Base-by-base conservation (phyloP, 2,329 filamentous ascomycete genomes). In the Hypoxylon sp. region DNA sequence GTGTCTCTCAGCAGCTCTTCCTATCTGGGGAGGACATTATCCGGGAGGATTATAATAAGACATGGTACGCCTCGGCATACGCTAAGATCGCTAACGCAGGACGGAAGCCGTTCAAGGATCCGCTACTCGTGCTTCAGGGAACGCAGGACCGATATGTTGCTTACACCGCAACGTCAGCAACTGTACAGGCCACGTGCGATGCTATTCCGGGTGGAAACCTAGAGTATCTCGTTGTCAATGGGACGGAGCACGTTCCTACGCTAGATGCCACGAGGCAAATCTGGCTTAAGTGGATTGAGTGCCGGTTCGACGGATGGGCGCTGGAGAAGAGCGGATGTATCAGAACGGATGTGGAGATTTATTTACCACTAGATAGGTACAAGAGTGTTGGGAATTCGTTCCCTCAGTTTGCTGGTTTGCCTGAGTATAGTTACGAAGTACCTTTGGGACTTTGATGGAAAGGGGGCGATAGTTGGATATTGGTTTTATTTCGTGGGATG, bases 61-160 rank as follows among this genome's bases (percentile, higher is more conserved):
- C 69, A 2, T 70, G 54, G 37, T 69, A 71, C 29, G 65, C 64
- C 0, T 30, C 63, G 2, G 64, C 66, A 2, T 79, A 74, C 54
- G 64, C 67, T 1, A 65, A 73, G 16, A 47, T 77, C 0, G 69
- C 69, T 16, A 67, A 70, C 25, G 75, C 71, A 11, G 79, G 78
- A 1, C 71, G 75, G 1, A 75, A 72, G 37, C 68, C 75, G 4
- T 76, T 80, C 47, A 65, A 67, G 1, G 79, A 77, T 0, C 80
- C 79, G 3, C 59, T 82, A 67, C 70, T 81, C 0, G 76, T 81
- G 3, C 19, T 81, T 1, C 78, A 80, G 51, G 80, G 79, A 11
- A 72, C 69, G 2, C 61, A 43, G 0, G 75, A 79, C 25, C 16
- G 16, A 3, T 65, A 63, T 19, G 47, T 75, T 2, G 60, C 67